Evolutionary conservation across 225 moss, liverwort and hornwort species (phyloP).

Genomic region (Neckera pumila): DNA sequence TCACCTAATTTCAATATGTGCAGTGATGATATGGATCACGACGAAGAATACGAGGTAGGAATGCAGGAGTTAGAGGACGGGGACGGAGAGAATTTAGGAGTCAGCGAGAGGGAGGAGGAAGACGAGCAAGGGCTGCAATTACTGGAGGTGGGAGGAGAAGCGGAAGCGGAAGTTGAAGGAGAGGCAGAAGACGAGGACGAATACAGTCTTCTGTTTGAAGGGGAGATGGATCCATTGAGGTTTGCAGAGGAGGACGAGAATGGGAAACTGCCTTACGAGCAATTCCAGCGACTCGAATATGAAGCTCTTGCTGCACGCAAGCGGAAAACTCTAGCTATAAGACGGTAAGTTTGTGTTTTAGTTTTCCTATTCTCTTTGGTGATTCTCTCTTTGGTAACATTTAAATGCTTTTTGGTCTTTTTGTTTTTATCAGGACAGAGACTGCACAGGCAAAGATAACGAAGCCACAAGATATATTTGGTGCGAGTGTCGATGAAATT

Average conservation of each 20-base stretch:
- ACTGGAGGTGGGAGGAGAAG: conserved; percentile 20
- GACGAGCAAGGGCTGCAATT: conserved; percentile 31
- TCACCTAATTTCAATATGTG: background rate
- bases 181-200: conserved; percentile 88
- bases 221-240: conserved; percentile 88
- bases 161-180: conserved; percentile 30
- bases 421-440: conserved; percentile 36
- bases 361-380: background rate
- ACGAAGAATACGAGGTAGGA: conserved; percentile 24
- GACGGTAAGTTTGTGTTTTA: conserved; percentile 6
- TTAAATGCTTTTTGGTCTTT: background rate
- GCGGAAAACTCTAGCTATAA: conserved; percentile 56
- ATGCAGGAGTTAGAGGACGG: conserved; percentile 13
- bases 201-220: conserved; percentile 71
- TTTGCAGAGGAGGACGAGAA: conserved; percentile 90
- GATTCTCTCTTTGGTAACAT: background rate
- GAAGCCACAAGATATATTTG: conserved; percentile 78
- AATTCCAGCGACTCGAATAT: conserved; percentile 96
- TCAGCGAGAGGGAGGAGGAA: conserved; percentile 34
- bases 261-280: conserved; percentile 80
- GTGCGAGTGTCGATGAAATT: conserved; percentile 93
- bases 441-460: conserved; percentile 15
- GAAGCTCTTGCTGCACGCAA: conserved; percentile 95
- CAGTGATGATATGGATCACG: conserved; percentile 19
- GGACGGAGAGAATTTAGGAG: conserved; percentile 11